Evolutionary conservation across 192 early-diverging fungal genomes (phyloP), one percentile per base, ranked within the genome.

Genomic region (Umbelopsis sp.): DNA sequence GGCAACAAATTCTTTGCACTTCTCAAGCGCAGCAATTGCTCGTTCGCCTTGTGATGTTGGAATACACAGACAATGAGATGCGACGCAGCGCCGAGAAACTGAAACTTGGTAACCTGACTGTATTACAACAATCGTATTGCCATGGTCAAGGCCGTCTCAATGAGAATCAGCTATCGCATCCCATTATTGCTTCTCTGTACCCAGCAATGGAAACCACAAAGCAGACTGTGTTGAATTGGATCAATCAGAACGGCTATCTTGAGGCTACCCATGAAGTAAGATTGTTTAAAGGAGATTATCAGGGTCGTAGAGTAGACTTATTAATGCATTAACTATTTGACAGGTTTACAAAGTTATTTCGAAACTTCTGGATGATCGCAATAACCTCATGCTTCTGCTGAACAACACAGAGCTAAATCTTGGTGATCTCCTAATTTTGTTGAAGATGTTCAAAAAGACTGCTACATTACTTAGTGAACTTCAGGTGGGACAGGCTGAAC

Each of bases 381-480:
- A 85, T 48, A 82, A 80, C 64, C 73, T 89, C 45, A 87, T 86
- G 86, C 49, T 74, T 16, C 58, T 78, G 1, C 70, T 84, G 41
- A 78, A 84, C 46, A 47, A 68, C 1, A 45, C 53, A 37, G 74
- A 72, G 16, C 69, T 89, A 21, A 79, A 78, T 35, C 76, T 89
- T 35, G 89, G 87, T 18, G 80, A 86, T 37, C 68, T 90, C 16
- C 77, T 84, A 73, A 80, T 87, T 15, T 71, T 82, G 16, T 64
- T 87, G 15, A 78, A 82, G 53, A 77, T 86, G 66, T 70, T 84
- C 64, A 22, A 73, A 2, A 74, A 78, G 33, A 61, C 75, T 12
- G 50, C 71, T 44, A 64, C 73, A 30, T 68, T 35, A 49, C 11
- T 61, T 3, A 50, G 53, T n/a, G 33, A 25, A 33, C 27, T 49